Evolutionary conservation across 139 green algal genomes (phyloP).

Genomic region (Micromonas commoda): DNA sequence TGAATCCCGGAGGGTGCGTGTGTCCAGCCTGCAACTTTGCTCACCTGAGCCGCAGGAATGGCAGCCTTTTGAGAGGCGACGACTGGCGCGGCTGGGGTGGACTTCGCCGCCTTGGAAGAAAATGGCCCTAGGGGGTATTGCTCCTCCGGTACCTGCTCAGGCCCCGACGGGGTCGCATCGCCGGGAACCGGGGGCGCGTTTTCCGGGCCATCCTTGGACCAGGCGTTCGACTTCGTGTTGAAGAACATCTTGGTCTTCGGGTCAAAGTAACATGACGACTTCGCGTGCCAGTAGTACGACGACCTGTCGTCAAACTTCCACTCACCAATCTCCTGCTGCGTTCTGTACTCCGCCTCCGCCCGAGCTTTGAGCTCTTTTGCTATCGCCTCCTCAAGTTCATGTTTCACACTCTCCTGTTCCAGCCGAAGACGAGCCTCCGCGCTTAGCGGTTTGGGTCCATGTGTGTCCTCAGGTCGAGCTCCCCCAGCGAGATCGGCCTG

Average conservation of each 20-base stretch:
- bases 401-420: background rate
- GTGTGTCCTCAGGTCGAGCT: background rate
- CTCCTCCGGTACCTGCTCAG: background rate
- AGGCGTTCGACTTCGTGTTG: constrained; percentile 6
- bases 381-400: constrained; percentile 1
- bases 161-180: too few relatives aligned
- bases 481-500: background rate
- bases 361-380: background rate
- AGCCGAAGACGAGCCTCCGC: background rate
- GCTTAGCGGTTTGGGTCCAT: background rate
- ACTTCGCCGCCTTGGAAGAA: background rate
- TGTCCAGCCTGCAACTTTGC: background rate
- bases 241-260: constrained; percentile 23
- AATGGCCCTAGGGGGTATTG: background rate
- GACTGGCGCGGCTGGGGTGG: background rate
- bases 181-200: background rate
- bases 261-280: constrained; percentile 17
- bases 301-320: constrained; percentile 21
- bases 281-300: constrained; percentile 23
- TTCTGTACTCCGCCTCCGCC: constrained; percentile 6
- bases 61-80: background rate
- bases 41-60: background rate
- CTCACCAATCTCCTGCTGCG: background rate
- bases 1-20: background rate
- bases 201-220: background rate